A percentile compares a stretch with the other conserved stretches of the same genome.
Evolutionary conservation across 2,329 filamentous ascomycete species (phyloP).

Genomic region (Neonectria hederae): DNA sequence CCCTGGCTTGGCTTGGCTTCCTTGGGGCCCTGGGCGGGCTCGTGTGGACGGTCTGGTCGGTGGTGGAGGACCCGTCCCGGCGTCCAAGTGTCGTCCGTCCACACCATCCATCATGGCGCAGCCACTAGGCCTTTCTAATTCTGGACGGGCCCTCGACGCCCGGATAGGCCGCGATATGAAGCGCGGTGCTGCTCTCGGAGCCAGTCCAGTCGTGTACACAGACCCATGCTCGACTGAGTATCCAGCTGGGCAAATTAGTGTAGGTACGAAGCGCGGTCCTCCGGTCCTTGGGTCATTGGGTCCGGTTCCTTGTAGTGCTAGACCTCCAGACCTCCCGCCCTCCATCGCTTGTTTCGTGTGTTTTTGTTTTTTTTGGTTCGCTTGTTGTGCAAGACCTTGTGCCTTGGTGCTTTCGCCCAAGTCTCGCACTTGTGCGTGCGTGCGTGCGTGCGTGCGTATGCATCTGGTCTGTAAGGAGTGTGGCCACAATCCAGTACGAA

Average conservation of each 20-base stretch:
- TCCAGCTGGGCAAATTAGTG: conserved; percentile 42
- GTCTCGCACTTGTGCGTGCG: conserved; percentile 19
- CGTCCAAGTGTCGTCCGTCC: conserved; percentile 24
- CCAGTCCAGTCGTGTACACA: conserved; percentile 32
- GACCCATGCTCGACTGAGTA: conserved; percentile 44
- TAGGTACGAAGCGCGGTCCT: conserved; percentile 28
- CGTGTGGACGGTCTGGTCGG: background rate
- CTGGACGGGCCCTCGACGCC: conserved; percentile 43
- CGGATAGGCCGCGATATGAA: conserved; percentile 45
- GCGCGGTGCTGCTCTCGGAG: conserved; percentile 29
- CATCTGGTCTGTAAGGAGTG: conserved; percentile 18
- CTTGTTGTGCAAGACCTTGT: conserved; percentile 24
- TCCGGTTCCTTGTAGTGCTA: background rate
- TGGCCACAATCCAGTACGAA: conserved; percentile 18
- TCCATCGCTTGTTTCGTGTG: conserved; percentile 20
- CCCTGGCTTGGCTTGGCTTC: conserved; percentile 21
- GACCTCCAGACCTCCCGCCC: background rate
- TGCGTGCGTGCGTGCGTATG: conserved; percentile 10
- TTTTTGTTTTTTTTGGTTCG: background rate
- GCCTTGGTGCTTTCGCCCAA: background rate
- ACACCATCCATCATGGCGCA: conserved; percentile 47
- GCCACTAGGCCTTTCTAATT: conserved; percentile 50
- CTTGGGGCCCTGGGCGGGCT: conserved; percentile 25
- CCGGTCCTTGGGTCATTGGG: background rate
- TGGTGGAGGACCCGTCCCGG: conserved; percentile 17